phyloP scores from a whole-genome alignment of 1,284 basidiomycete genomes.

The Somion occarium region DNA sequence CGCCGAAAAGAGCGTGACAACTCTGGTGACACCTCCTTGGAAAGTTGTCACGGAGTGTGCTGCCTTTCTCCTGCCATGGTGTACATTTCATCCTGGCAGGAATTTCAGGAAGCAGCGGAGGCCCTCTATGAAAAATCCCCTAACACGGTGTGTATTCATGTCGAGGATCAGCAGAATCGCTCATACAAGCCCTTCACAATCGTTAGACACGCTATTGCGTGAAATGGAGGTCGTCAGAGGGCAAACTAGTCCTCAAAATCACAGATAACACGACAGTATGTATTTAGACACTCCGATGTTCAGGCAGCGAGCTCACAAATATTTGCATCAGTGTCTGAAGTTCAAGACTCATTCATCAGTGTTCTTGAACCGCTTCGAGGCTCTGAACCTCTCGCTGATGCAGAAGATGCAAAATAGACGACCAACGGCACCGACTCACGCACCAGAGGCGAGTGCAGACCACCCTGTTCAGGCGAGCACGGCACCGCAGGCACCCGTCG shows the following conservation, averaged over 20 bases:
- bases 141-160: slow-evolving; percentile 52
- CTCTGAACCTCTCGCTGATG: slow-evolving; percentile 79
- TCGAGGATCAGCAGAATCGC: too few species aligned
- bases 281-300: slow-evolving; percentile 14
- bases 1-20: too few species aligned
- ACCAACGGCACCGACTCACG: slow-evolving; percentile 20
- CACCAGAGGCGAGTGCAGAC: slow-evolving; percentile 6
- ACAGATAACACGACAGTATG: slow-evolving; percentile 84
- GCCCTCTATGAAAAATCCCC: slow-evolving; percentile 77
- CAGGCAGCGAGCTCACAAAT: neutral
- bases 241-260: slow-evolving; percentile 85
- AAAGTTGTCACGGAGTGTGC: neutral
- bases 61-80: slow-evolving; percentile 36
- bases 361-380: slow-evolving; percentile 92
- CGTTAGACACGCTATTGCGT: slow-evolving; percentile 79
- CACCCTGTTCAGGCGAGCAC: slow-evolving; percentile 7
- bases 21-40: neutral
- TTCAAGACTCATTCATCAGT: slow-evolving; percentile 92
- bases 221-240: slow-evolving; percentile 81
- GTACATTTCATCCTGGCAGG: slow-evolving; percentile 80
- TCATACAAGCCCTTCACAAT: too few species aligned
- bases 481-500: slow-evolving; percentile 17
- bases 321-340: slow-evolving; percentile 72
- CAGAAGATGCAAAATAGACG: slow-evolving; percentile 74
- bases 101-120: slow-evolving; percentile 83